phyloP scores from a whole-genome alignment of 2,329 filamentous ascomycete species.

The Ascochyta clinopodiicola region DNA sequence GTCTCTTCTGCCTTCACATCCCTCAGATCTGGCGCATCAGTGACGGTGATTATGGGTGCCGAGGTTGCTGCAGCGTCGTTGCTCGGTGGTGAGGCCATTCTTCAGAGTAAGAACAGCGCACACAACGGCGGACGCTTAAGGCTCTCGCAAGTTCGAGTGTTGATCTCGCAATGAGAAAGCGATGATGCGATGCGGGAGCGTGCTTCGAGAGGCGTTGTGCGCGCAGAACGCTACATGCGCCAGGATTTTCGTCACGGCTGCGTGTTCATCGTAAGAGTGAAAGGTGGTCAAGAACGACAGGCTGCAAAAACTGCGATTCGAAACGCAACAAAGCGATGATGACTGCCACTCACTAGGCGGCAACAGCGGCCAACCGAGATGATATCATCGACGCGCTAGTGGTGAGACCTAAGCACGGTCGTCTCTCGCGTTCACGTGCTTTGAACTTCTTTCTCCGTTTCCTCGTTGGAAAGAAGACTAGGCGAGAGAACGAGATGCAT shows the following conservation, averaged over 20 bases:
- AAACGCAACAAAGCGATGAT: conserved; percentile 2
- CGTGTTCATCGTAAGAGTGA: not conserved
- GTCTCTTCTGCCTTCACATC: conserved; percentile 12
- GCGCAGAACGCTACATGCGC: not conserved
- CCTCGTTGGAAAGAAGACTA: no score
- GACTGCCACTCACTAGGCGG: conserved; percentile 8
- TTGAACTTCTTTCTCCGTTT: not conserved
- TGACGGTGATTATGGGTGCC: conserved; percentile 18
- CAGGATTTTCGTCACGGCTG: not conserved
- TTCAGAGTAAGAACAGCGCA: not conserved
- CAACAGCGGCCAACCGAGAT: conserved; percentile 12
- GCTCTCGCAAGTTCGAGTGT: not conserved
- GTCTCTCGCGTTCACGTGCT: conserved; percentile 18
- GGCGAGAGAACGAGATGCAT: no score
- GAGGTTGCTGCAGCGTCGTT: conserved; percentile 13
- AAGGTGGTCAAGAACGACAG: not conserved
- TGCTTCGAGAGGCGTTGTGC: not conserved
- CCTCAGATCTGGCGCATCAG: conserved; percentile 13
- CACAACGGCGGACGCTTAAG: not conserved
- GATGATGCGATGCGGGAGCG: not conserved
- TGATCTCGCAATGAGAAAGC: not conserved
- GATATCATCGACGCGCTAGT: conserved; percentile 35
- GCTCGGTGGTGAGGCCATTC: conserved; percentile 21
- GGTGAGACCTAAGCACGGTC: conserved; percentile 12
- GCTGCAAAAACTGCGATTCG: not conserved